A percentile compares a stretch with the other conserved stretches of the same genome.
Conservation (phyloP, 208 protist species). For the Jaenimonas drosophilae region DNA sequence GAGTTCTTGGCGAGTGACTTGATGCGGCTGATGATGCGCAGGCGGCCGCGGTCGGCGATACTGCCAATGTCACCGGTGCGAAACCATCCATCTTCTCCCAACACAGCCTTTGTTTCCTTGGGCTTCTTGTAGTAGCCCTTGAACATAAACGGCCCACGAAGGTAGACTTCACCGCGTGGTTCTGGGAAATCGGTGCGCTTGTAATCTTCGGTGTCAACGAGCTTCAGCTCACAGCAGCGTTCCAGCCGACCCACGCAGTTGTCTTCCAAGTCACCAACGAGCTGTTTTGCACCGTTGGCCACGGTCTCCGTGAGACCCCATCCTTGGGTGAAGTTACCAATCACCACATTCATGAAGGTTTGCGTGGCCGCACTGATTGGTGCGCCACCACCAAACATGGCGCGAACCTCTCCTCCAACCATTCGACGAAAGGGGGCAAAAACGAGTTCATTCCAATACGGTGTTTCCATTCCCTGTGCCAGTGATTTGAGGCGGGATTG, state of each 20-base stretch:
- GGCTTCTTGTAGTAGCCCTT: conserved; percentile 51
- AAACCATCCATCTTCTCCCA: conserved; percentile 34
- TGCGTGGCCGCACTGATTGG: conserved; percentile 20
- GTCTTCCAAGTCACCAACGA: conserved; percentile 9
- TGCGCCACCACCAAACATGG: conserved; percentile 35
- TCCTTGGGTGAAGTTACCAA: conserved; percentile 23
- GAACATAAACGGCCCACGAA: conserved; percentile 20
- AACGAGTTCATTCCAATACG: conserved; percentile 34
- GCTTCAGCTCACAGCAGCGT: conserved; percentile 52
- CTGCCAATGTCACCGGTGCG: conserved; percentile 55
- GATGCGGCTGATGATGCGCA: conserved; percentile 54
- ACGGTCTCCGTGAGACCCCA: conserved; percentile 66
- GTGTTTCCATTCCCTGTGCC: conserved; percentile 15
- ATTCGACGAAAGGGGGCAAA: conserved; percentile 21
- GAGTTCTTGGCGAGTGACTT: conserved; percentile 76
- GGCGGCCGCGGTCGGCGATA: conserved; percentile 14
- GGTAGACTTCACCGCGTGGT: conserved; percentile 25
- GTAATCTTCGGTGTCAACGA: conserved; percentile 58
- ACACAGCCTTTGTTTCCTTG: conserved; percentile 16
- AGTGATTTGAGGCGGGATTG: conserved; percentile 12
- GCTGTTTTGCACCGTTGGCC: conserved; percentile 14
- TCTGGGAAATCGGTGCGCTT: conserved; percentile 23
- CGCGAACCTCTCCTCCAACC: conserved; percentile 24
- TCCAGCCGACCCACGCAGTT: conserved; percentile 11
- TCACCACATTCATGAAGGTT: conserved; percentile 24